Percentiles rank a stretch among this genome's conserved stretches.
Conservation (phyloP, 495 filamentous ascomycete species). For the Aspergillus bridgeri region DNA sequence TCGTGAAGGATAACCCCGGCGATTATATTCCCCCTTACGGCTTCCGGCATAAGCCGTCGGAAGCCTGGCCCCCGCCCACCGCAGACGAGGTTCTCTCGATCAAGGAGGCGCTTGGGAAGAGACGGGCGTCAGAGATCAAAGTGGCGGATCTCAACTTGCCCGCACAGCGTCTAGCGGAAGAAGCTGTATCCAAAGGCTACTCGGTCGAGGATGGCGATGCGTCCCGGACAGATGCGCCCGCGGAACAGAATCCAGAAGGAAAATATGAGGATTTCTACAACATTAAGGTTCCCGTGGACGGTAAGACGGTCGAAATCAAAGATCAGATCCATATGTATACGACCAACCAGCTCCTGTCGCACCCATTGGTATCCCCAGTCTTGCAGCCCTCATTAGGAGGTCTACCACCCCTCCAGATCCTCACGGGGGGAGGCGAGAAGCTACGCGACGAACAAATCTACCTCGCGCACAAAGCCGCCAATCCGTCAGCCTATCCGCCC, state of each 20-base stretch:
- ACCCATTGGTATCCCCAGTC: constrained; percentile 86
- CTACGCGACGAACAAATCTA: constrained; percentile 94
- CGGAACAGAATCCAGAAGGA: constrained; percentile 12
- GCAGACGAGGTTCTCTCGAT: constrained; percentile 59
- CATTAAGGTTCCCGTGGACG: constrained; percentile 60
- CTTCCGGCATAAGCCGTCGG: constrained; percentile 79
- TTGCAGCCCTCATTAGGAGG: constrained; percentile 85
- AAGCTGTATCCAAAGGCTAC: constrained; percentile 42
- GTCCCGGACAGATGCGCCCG: background rate
- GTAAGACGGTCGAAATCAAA: constrained; percentile 70
- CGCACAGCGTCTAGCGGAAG: constrained; percentile 21
- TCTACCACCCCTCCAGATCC: constrained; percentile 78
- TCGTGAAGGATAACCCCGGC: constrained; percentile 63
- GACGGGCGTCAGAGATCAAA: constrained; percentile 30
- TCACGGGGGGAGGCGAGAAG: constrained; percentile 83
- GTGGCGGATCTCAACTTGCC: constrained; percentile 12
- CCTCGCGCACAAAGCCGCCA: constrained; percentile 86
- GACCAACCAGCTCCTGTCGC: constrained; percentile 77
- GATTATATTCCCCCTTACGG: constrained; percentile 88
- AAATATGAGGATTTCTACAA: constrained; percentile 35
- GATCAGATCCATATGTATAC: constrained; percentile 97
- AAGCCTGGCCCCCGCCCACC: constrained; percentile 88
- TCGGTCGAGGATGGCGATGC: constrained; percentile 29
- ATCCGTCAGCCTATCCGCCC: constrained; percentile 70
- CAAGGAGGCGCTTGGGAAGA: constrained; percentile 32